Base-by-base conservation (phyloP, 176 grass and related monocot genomes). In the Phragmites australis region DNA sequence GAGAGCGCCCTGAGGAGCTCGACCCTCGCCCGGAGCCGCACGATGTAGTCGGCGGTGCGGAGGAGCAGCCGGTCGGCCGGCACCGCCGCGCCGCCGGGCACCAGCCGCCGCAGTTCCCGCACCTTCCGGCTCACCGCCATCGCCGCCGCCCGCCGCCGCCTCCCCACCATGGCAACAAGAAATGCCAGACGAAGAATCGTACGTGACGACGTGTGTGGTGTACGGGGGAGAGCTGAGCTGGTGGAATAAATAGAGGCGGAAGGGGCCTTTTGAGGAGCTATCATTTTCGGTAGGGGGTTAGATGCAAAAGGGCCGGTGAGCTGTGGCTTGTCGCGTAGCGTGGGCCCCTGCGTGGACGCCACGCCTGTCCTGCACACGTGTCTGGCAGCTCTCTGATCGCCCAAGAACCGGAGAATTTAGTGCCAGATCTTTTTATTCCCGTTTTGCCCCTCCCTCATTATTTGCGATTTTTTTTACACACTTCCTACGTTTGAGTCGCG, bases 101-200 rank as follows among this genome's bases (percentile, higher is more conserved):
- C 96, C 19, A 98, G 78, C 81, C 90, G 82, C 81, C 89, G 92
- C 26, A 98, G 96, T 84, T 98, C 90, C 53, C 86, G 77, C 62
- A 98, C 88, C 84, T 86, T 99, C 54, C 81, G 86, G 45, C 64
- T 48, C 50, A 91, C 25, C 19, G 90, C 69, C 63, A 4, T 50
- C 9, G 69, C 8, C 53, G 17, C 37, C 53, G 1, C 45, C 30
- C 39, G 27, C 22, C 60, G 16, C 31, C 50, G 57, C 22, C 72
- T 30, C 34, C 39, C 54, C 61, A 75, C 81, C 87, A 88, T 88
- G 60, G 37, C 68, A 49, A 48, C 32, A 2, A 18, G 39, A 18
- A 21, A 13, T 6, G 17, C 8, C 29, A 30, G 25, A 25, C 2
- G 23, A 45, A 29, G 9, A 6, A 43, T 57, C 25, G 74, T 51